Base-by-base conservation (phyloP, 2,329 filamentous ascomycete genomes). In the Colletotrichum sp. region DNA sequence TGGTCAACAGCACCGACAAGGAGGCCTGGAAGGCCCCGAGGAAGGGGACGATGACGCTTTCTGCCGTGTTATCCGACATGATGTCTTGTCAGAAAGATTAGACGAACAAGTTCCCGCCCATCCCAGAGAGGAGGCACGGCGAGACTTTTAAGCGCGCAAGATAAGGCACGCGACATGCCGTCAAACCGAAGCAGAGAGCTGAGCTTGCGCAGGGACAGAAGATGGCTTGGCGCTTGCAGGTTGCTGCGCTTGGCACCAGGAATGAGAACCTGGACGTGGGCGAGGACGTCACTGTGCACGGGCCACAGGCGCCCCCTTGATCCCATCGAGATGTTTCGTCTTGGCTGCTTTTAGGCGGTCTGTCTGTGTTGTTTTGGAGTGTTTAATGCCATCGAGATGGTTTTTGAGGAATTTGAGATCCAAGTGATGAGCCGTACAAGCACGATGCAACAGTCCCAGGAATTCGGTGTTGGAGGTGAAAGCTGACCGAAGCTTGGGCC, bases 1-100 rank as follows among this genome's bases (percentile, higher is more conserved):
- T 86, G 29, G 86, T 85, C 4, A 88, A 81, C 6, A 88, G 80
- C 3, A 88, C 86, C 1, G 86, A 87, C 33, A 88, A 77, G 63
- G 82, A 84, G 31, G 87, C 86, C 78, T 88, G 86, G 33, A 88
- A 80, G 31, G 86, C 86, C 1, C 83, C 85, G 2, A 86, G 72
- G 72, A 87, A 85, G 27, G 86, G 86, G 70, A 80, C 77, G 34
- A 82, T 55, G 15, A 84, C 47, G 72, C 70, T 74, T 29, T 68
- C 64, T 61, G 69, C 9, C n/a, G 65, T 65, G 54, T 47, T 69
- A 16, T 69, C 72, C 24, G 69, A 72, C 72, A 74, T 74, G n/a
- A 5, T 73, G 55, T n/a, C 18, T 2, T 29, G 8, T 43, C 4
- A 18, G 13, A 16, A 18, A 29, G 27, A 54, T 11, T 13, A n/a